Percentiles rank a stretch among this genome's conserved stretches.
Conservation (phyloP, 495 filamentous ascomycete genomes). For the Rhypophila decipiens region DNA sequence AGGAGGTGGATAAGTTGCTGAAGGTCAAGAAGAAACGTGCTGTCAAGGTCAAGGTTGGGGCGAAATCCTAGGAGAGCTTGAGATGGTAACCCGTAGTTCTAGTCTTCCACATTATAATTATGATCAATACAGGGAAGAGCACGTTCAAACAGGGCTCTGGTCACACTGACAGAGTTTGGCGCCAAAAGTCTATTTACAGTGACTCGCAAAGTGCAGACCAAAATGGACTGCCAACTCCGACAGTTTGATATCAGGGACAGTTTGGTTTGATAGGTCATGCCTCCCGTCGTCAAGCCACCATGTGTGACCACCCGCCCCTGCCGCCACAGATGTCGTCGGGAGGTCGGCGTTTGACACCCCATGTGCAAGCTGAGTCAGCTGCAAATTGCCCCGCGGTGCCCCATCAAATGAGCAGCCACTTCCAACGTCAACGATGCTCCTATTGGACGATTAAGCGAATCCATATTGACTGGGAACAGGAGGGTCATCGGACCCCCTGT, state of each 20-base stretch:
- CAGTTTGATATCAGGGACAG: too few relatives aligned
- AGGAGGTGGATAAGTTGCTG: slow-evolving; percentile 58
- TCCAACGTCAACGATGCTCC: slow-evolving; percentile 17
- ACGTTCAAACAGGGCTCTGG: too few relatives aligned
- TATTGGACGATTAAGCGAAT: slow-evolving; percentile 18
- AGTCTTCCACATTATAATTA: too few relatives aligned
- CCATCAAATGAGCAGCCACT: slow-evolving; percentile 4
- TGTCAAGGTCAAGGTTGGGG: not conserved
- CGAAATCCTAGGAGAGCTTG: too few relatives aligned
- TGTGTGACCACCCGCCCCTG: not conserved
- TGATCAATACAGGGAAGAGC: too few relatives aligned
- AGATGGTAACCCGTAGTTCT: too few relatives aligned
- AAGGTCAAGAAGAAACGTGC: slow-evolving; percentile 42
- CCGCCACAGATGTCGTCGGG: slow-evolving; percentile 13
- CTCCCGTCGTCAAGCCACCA: not conserved
- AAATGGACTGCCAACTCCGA: too few relatives aligned
- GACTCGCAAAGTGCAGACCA: too few relatives aligned
- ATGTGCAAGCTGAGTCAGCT: slow-evolving; percentile 14
- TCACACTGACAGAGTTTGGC: too few relatives aligned
- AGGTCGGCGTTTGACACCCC: slow-evolving; percentile 8
- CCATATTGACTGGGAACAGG: too few relatives aligned
- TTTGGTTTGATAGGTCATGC: too few relatives aligned
- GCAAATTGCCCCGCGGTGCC: slow-evolving; percentile 8
- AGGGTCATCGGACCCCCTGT: slow-evolving; percentile 1
- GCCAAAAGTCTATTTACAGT: too few relatives aligned